A percentile compares a stretch with the other conserved stretches of the same genome.
Evolutionary conservation across 169 alveolate genomes (phyloP).

Genomic region (Cyclospora cayetanensis): DNA sequence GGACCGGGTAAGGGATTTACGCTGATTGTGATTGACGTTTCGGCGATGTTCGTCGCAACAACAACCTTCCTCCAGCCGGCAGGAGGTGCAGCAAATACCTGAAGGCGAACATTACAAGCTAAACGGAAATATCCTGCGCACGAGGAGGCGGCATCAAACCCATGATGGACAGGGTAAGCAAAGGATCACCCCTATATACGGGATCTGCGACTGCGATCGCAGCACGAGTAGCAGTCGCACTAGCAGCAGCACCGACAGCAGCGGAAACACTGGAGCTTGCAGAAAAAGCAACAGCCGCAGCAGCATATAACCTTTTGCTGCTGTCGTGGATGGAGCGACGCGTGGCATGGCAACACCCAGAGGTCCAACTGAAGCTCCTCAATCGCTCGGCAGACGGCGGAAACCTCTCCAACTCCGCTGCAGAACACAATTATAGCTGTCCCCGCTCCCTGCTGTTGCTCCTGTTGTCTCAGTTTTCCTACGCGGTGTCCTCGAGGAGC

Average conservation of each 20-base stretch:
- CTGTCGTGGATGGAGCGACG: constrained; percentile 94
- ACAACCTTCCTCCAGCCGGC: constrained; percentile 91
- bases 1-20: constrained; percentile 87
- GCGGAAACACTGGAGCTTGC: neutral
- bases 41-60: constrained; percentile 99
- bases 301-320: constrained; percentile 91
- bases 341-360: constrained; percentile 93
- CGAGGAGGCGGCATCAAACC: neutral
- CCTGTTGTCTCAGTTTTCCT: constrained; percentile 3
- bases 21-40: constrained; percentile 98
- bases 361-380: constrained; percentile 82
- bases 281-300: constrained; percentile 9
- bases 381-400: constrained; percentile 79
- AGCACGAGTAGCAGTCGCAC: neutral
- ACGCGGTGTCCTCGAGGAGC: neutral
- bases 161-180: neutral
- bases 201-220: neutral
- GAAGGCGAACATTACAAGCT: neutral
- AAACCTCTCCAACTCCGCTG: constrained; percentile 96
- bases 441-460: constrained; percentile 42
- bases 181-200: neutral
- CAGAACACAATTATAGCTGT: constrained; percentile 94
- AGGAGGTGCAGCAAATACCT: constrained; percentile 74
- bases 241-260: constrained; percentile 5
- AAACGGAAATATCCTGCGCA: neutral